phyloP scores from a whole-genome alignment of 2,329 filamentous ascomycete species.

The Grosmannia huntii region DNA sequence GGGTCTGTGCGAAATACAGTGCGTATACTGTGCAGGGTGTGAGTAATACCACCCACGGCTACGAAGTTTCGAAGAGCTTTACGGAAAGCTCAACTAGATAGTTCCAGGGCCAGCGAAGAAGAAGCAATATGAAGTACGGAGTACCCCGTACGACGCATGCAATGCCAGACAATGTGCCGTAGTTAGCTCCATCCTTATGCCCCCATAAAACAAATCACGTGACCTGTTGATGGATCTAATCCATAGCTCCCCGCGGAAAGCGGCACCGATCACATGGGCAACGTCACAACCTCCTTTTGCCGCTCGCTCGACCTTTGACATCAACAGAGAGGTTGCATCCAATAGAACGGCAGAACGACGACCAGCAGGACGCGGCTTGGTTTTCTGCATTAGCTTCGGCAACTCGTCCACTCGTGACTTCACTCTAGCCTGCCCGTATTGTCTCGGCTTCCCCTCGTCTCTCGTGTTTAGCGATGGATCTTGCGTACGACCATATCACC shows the following conservation, averaged over 20 bases:
- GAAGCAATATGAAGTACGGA: too few relatives aligned
- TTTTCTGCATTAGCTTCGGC: background rate
- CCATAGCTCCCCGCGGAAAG: too few relatives aligned
- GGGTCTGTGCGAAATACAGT: too few relatives aligned
- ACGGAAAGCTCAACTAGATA: too few relatives aligned
- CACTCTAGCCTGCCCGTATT: slow-evolving; percentile 5
- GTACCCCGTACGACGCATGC: too few relatives aligned
- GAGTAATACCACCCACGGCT: too few relatives aligned
- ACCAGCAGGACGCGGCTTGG: background rate
- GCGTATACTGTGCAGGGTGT: background rate
- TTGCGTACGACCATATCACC: slow-evolving; percentile 93
- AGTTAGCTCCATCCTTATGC: too few relatives aligned
- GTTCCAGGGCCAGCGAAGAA: too few relatives aligned
- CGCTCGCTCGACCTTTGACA: background rate
- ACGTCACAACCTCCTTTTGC: background rate
- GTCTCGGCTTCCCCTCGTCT: background rate
- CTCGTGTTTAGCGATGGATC: slow-evolving; percentile 55
- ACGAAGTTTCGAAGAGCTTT: too few relatives aligned
- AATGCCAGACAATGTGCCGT: too few relatives aligned
- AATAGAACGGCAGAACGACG: background rate
- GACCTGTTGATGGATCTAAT: too few relatives aligned
- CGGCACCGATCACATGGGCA: background rate
- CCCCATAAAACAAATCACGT: too few relatives aligned
- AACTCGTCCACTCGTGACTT: background rate
- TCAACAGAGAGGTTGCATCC: background rate